Conservation (phyloP, 169 alveolate genomes). For the Perkinsus olseni region DNA sequence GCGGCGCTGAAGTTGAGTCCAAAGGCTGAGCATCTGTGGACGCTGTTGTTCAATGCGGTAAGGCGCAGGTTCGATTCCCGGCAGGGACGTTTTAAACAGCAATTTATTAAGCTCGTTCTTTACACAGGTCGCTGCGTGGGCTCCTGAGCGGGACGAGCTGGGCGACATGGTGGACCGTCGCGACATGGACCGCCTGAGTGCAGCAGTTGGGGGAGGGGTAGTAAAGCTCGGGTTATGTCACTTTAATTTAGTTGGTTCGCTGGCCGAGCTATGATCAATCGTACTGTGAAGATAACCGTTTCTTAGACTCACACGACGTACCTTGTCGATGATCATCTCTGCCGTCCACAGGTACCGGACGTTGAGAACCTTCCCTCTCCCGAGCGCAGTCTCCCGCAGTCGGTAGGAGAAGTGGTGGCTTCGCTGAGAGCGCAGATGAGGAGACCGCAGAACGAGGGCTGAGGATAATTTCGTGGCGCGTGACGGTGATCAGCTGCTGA, state of each 20-base stretch:
- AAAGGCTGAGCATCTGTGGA: slow-evolving; percentile 70
- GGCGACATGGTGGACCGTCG: background rate
- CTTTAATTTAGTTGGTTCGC: background rate
- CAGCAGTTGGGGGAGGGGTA: background rate
- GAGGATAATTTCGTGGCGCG: background rate
- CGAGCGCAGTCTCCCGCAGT: background rate
- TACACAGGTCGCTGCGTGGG: background rate
- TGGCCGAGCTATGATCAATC: background rate
- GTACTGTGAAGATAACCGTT: background rate
- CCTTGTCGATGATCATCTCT: background rate
- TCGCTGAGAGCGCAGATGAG: background rate
- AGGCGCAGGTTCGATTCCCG: background rate
- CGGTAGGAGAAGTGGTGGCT: background rate
- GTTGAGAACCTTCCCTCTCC: background rate
- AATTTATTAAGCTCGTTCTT: too few relatives aligned
- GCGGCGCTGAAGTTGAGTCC: slow-evolving; percentile 64
- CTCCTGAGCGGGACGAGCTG: background rate
- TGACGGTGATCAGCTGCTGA: too few relatives aligned
- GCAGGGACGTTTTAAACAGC: background rate
- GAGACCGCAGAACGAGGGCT: background rate
- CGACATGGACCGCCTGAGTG: background rate
- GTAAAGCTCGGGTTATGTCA: too few relatives aligned
- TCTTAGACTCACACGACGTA: background rate
- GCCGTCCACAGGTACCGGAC: background rate
- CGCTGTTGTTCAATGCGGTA: slow-evolving; percentile 51